A percentile compares a stretch with the other conserved stretches of the same genome.
Evolutionary conservation across 768 basidiomycete species (phyloP).

Genomic region (Suillus ampliporus): DNA sequence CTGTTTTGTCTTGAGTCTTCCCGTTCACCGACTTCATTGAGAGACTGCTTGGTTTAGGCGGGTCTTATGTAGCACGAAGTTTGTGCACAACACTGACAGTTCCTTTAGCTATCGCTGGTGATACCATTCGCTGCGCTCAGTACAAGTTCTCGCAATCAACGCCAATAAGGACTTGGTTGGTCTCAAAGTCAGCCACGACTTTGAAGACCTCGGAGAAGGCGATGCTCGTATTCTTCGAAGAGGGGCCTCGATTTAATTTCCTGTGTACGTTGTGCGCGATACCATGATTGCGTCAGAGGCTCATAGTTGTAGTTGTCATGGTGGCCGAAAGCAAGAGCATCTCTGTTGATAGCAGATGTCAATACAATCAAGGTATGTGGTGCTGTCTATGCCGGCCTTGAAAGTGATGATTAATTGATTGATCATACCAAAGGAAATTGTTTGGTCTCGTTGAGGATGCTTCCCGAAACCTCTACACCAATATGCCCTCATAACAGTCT

Average conservation of each 20-base stretch:
- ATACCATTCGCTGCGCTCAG: no score
- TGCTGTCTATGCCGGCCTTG: background rate
- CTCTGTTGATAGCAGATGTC: constrained; percentile 41
- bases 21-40: no score
- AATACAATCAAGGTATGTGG: constrained; percentile 43
- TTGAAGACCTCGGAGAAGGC: constrained; percentile 90
- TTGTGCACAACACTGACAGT: no score
- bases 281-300: background rate
- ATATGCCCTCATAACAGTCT: constrained; percentile 53
- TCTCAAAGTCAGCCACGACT: constrained; percentile 95
- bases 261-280: constrained; percentile 32
- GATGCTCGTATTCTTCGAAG: constrained; percentile 83
- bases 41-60: no score
- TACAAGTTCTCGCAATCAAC: no score
- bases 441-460: constrained; percentile 22
- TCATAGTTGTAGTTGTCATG: constrained; percentile 8
- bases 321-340: constrained; percentile 15
- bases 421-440: constrained; percentile 24
- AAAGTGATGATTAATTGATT: background rate
- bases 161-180: constrained; percentile 92
- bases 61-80: no score
- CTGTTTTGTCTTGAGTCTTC: no score
- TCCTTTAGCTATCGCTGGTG: no score
- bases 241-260: constrained; percentile 45
- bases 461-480: constrained; percentile 61